Conservation (phyloP, 208 protist species). For the Leishmania aethiopica region DNA sequence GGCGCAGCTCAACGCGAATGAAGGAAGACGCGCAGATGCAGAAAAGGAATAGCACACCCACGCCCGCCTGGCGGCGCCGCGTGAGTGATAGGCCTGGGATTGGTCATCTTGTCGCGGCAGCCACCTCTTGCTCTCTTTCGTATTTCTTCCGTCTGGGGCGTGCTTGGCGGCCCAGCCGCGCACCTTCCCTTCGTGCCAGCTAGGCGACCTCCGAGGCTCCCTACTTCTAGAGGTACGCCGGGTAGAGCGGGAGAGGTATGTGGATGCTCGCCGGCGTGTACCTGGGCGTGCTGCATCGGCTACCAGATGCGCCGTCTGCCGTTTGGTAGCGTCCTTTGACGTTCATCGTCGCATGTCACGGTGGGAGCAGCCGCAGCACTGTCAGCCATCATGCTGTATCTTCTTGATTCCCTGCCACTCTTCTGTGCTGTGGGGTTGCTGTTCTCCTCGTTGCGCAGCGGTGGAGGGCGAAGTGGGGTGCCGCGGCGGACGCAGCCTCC, state of each 20-base stretch:
- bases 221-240: not conserved
- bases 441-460: not conserved
- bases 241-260: not conserved
- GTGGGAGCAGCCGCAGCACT: not conserved
- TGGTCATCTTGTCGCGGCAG: not conserved
- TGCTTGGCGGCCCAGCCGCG: not conserved
- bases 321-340: not conserved
- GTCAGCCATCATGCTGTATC: not conserved
- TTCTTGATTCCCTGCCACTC: not conserved
- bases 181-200: not conserved
- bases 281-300: not conserved
- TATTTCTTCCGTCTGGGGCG: not conserved
- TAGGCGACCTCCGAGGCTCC: not conserved
- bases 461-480: not conserved
- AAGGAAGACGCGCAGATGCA: not conserved
- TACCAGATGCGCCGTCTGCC: not conserved
- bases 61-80: not conserved
- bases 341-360: not conserved
- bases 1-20: not conserved
- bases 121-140: not conserved
- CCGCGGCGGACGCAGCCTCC: not conserved
- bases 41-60: not conserved
- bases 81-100: not conserved
- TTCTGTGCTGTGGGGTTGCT: not conserved
- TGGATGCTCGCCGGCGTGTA: not conserved